These are phyloP conservation scores for Carex scoparia DNA, from an alignment of 176 grass and related monocot genomes.

Conservation along the genomic window DNA sequence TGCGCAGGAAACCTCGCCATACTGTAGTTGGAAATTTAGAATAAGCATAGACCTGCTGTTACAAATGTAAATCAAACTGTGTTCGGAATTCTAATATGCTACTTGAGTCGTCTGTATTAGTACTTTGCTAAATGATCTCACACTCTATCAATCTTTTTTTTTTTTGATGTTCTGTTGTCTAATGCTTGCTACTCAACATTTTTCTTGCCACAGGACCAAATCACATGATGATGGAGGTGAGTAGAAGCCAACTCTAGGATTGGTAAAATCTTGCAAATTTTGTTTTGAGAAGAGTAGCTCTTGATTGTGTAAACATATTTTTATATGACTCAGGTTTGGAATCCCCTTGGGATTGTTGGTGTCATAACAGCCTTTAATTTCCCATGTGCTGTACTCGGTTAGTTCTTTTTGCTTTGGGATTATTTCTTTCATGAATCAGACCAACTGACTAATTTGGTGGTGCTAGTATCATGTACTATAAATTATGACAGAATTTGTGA, in stretches of 20 bases:
- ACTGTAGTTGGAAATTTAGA: not conserved
- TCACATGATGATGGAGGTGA: slow-evolving; percentile 99
- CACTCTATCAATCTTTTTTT: not conserved
- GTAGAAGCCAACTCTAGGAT: slow-evolving; percentile 11
- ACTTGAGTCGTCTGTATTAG: not conserved
- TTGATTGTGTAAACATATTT: slow-evolving; percentile 19
- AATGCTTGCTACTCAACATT: slow-evolving; percentile 9
- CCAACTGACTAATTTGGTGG: not conserved
- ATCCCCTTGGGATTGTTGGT: slow-evolving; percentile 95
- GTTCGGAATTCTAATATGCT: not conserved
- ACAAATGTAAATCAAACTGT: not conserved
- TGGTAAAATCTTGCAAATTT: slow-evolving; percentile 8
- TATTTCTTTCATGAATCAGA: not conserved
- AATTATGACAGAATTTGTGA: slow-evolving; percentile 8
- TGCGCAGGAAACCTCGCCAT: not conserved
- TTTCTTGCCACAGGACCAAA: slow-evolving; percentile 64
- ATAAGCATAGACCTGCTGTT: not conserved
- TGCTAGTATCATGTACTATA: not conserved
- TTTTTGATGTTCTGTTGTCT: not conserved
- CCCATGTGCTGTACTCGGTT: slow-evolving; percentile 91
- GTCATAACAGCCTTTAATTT: slow-evolving; percentile 99
- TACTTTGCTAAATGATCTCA: not conserved
- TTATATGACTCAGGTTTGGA: slow-evolving; percentile 78
- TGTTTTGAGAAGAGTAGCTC: slow-evolving; percentile 7
- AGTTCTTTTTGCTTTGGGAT: slow-evolving; percentile 23